These are phyloP conservation scores for Bonia amplexicaulis DNA, from an alignment of 176 grass and related monocot genomes.

Conservation along the genomic window DNA sequence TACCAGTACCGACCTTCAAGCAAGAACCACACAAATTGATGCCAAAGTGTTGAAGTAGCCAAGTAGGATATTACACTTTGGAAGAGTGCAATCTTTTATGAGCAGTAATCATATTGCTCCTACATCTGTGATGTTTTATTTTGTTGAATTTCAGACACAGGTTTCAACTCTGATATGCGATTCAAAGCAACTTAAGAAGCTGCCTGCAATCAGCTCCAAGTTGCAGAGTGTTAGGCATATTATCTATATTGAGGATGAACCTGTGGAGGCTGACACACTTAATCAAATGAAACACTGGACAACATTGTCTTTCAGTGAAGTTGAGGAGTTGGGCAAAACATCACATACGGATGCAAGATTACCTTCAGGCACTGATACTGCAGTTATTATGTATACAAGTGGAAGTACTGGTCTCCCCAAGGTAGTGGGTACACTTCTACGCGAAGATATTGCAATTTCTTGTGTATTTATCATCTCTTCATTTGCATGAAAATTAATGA, in stretches of 20 bases:
- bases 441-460: constrained; percentile 17
- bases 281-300: constrained; percentile 48
- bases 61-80: not conserved
- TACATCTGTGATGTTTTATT: not conserved
- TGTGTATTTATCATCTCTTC: not conserved
- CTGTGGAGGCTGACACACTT: constrained; percentile 47
- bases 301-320: constrained; percentile 52
- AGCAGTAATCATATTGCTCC: not conserved
- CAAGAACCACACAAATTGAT: not conserved
- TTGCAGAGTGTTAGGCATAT: constrained; percentile 57
- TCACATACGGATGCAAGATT: constrained; percentile 48
- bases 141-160: constrained; percentile 68
- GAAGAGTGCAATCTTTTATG: not conserved
- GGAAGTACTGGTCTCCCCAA: constrained; percentile 91
- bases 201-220: constrained; percentile 60
- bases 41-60: not conserved
- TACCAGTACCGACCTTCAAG: not conserved
- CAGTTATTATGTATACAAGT: constrained; percentile 93
- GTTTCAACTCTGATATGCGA: constrained; percentile 82
- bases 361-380: constrained; percentile 64
- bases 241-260: constrained; percentile 92
- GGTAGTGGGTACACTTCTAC: constrained; percentile 27
- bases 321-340: constrained; percentile 63
- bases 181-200: constrained; percentile 82
- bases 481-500: not conserved